Percentiles rank a stretch among this genome's conserved stretches.
phyloP scores from a whole-genome alignment of 2,329 filamentous ascomycete species.

The Hirsutella thompsonii region DNA sequence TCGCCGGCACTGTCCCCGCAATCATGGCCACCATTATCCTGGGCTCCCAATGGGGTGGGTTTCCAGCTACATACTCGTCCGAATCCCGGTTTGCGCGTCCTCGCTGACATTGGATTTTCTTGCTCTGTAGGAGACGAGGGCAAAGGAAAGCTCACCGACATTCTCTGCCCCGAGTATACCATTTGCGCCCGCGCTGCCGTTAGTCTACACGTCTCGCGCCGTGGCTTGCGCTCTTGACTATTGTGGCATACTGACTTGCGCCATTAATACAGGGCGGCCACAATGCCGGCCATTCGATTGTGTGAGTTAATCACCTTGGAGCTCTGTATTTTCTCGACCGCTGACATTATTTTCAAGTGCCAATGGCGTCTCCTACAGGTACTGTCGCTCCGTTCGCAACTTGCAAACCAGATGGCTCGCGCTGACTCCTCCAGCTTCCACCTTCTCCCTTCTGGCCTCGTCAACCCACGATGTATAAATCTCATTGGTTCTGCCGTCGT shows the following conservation, averaged over 20 bases:
- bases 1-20: not conserved
- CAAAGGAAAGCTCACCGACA: conserved; percentile 25
- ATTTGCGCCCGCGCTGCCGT: conserved; percentile 21
- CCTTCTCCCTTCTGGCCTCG: conserved; percentile 55
- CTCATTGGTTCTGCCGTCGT: conserved; percentile 60
- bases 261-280: conserved; percentile 13
- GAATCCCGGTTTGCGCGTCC: not conserved
- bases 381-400: conserved; percentile 5
- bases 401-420: not conserved
- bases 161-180: conserved; percentile 16
- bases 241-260: not conserved
- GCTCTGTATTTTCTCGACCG: not conserved
- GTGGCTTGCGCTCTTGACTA: not conserved
- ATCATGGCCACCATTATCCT: conserved; percentile 11
- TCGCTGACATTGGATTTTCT: not conserved
- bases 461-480: conserved; percentile 58
- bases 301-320: conserved; percentile 4
- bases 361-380: conserved; percentile 24
- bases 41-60: conserved; percentile 25
- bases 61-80: not conserved
- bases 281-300: conserved; percentile 14
- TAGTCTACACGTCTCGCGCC: conserved; percentile 6
- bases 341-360: conserved; percentile 5
- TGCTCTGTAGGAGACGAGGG: conserved; percentile 19
- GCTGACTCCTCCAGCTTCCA: conserved; percentile 34